A percentile compares a stretch with the other conserved stretches of the same genome.
Evolutionary conservation across 495 filamentous ascomycete species (phyloP).

Genomic region (Podospora pseudopauciseta): DNA sequence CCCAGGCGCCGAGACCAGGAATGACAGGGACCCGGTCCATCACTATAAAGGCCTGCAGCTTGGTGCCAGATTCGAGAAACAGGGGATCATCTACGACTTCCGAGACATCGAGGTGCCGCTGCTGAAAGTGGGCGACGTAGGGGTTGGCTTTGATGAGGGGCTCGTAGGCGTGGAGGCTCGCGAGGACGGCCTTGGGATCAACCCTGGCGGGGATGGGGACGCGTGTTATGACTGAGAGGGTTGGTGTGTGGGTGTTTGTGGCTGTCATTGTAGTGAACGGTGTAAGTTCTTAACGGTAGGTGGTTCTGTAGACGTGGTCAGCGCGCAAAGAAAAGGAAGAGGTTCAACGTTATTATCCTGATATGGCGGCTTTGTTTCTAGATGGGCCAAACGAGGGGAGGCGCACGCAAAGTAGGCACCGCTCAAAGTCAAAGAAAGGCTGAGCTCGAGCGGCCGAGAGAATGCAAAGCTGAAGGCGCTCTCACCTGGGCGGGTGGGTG

Average conservation of each 20-base stretch:
- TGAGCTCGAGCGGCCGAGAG: background rate
- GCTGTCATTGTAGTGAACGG: background rate
- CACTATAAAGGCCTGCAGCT: constrained; percentile 32
- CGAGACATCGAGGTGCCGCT: constrained; percentile 23
- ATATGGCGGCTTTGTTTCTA: background rate
- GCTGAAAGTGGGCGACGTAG: constrained; percentile 29
- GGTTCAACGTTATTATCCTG: background rate
- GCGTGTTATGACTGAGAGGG: constrained; percentile 30
- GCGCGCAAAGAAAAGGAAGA: background rate
- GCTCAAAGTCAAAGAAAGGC: background rate
- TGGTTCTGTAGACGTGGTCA: background rate
- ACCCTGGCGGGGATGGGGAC: constrained; percentile 35
- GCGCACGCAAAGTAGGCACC: background rate
- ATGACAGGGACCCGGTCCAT: constrained; percentile 39
- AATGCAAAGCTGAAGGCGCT: background rate
- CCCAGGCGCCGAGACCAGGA: constrained; percentile 32
- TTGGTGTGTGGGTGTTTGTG: constrained; percentile 9
- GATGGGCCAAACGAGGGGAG: background rate
- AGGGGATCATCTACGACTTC: constrained; percentile 36
- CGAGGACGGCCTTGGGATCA: constrained; percentile 26
- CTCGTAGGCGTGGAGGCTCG: constrained; percentile 32
- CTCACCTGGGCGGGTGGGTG: background rate
- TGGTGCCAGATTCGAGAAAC: constrained; percentile 31
- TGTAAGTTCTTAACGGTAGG: background rate
- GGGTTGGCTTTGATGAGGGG: constrained; percentile 38